A percentile compares a stretch with the other conserved stretches of the same genome.
Evolutionary conservation across 768 basidiomycete genomes (phyloP).

Genomic region (Pleurotus tuoliensis): DNA sequence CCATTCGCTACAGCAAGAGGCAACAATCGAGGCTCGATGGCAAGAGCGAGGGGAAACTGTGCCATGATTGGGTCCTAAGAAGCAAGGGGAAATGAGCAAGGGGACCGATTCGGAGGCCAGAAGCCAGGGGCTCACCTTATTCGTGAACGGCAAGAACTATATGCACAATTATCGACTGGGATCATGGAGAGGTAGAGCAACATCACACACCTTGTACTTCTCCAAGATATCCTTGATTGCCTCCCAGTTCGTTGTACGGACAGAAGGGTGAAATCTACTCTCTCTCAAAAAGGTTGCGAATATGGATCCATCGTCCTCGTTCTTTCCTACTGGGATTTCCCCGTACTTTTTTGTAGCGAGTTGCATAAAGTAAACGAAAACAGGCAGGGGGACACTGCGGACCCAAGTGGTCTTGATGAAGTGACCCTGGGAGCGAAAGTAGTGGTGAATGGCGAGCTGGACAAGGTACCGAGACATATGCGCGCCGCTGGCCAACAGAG

Average conservation of each 20-base stretch:
- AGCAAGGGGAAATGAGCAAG: constrained; percentile 8
- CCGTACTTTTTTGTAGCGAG: constrained; percentile 56
- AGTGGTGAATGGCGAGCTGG: constrained; percentile 77
- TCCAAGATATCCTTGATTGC: constrained; percentile 62
- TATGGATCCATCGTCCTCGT: constrained; percentile 70
- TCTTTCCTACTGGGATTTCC: constrained; percentile 63
- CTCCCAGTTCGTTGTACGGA: constrained; percentile 61
- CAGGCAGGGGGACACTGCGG: constrained; percentile 53
- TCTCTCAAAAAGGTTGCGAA: constrained; percentile 68
- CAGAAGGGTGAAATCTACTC: constrained; percentile 56
- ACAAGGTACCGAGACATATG: constrained; percentile 77
- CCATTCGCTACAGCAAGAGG: constrained; percentile 71
- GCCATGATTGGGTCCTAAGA: constrained; percentile 71
- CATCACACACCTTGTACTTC: constrained; percentile 56
- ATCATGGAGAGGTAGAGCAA: constrained; percentile 13
- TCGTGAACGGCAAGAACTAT: constrained; percentile 77
- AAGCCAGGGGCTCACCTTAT: constrained; percentile 43
- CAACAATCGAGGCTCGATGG: constrained; percentile 71
- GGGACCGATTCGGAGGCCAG: background rate
- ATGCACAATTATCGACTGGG: constrained; percentile 11
- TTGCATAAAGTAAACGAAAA: constrained; percentile 62
- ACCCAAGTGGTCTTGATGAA: constrained; percentile 79
- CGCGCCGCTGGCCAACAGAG: constrained; percentile 70
- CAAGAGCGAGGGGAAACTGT: constrained; percentile 72
- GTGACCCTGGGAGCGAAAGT: constrained; percentile 62